phyloP scores from a whole-genome alignment of 345 rosid genomes.

The Linum trigynum region DNA sequence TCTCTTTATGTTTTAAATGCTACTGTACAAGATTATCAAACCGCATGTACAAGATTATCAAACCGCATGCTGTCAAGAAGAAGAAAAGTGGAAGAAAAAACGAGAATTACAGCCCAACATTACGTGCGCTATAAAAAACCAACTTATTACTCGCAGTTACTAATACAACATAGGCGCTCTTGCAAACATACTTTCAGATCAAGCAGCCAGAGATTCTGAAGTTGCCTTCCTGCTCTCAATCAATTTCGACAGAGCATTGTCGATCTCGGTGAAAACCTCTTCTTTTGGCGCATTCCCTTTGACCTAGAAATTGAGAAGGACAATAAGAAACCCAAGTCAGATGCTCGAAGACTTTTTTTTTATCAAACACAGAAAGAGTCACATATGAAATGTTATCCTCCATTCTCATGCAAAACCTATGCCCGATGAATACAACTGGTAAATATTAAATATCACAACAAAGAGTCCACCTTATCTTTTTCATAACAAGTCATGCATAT shows the following conservation, averaged over 20 bases:
- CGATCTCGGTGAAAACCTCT: constrained; percentile 50
- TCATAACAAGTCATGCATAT: too few relatives aligned
- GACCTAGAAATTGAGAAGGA: constrained; percentile 34
- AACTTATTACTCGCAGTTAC: not conserved
- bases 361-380: not conserved
- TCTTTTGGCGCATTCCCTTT: constrained; percentile 50
- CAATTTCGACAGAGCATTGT: constrained; percentile 37
- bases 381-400: not conserved
- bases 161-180: too few relatives aligned
- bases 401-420: not conserved
- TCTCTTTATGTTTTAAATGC: not conserved
- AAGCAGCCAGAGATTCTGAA: constrained; percentile 33
- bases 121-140: too few relatives aligned
- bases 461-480: too few relatives aligned
- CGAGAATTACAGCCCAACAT: not conserved
- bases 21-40: not conserved
- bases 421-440: not conserved
- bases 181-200: not conserved
- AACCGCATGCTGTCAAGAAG: not conserved
- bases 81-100: not conserved
- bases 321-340: not conserved
- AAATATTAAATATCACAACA: too few relatives aligned
- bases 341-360: not conserved
- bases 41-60: not conserved
- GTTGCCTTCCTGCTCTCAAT: constrained; percentile 29